phyloP scores from a whole-genome alignment of 352 stramenopile genomes.

The Vaucheria bursata region DNA sequence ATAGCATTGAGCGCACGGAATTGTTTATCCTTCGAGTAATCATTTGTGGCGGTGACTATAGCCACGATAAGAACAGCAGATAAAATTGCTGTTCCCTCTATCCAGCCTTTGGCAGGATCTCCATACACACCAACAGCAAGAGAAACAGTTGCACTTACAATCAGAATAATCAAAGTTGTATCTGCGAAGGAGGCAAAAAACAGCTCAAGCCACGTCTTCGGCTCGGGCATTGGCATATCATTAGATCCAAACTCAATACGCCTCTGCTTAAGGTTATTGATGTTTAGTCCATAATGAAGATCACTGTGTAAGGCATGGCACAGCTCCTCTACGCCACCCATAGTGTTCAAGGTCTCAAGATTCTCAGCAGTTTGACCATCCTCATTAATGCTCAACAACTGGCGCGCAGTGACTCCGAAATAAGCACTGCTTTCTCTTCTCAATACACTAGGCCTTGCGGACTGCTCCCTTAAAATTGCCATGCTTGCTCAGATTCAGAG shows the following conservation, averaged over 20 bases:
- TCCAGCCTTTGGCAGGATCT: slow-evolving; percentile 65
- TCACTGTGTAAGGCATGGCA: not conserved
- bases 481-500: too few relatives aligned
- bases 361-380: not conserved
- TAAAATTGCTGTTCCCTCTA: slow-evolving; percentile 87
- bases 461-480: not conserved
- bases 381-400: not conserved
- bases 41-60: slow-evolving; percentile 84
- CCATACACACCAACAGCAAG: slow-evolving; percentile 53
- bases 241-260: not conserved
- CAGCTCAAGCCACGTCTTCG: slow-evolving; percentile 65
- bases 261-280: not conserved
- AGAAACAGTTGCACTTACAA: slow-evolving; percentile 69
- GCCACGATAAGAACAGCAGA: slow-evolving; percentile 82
- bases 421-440: not conserved
- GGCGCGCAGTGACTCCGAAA: not conserved
- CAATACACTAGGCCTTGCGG: not conserved
- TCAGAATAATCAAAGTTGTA: slow-evolving; percentile 76
- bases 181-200: slow-evolving; percentile 76
- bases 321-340: not conserved
- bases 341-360: not conserved
- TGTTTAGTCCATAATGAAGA: not conserved
- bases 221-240: slow-evolving; percentile 59
- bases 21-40: slow-evolving; percentile 88
- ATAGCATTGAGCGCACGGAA: slow-evolving; percentile 65